phyloP scores from a whole-genome alignment of 1,284 basidiomycete genomes.

The Rhodofomes roseus region DNA sequence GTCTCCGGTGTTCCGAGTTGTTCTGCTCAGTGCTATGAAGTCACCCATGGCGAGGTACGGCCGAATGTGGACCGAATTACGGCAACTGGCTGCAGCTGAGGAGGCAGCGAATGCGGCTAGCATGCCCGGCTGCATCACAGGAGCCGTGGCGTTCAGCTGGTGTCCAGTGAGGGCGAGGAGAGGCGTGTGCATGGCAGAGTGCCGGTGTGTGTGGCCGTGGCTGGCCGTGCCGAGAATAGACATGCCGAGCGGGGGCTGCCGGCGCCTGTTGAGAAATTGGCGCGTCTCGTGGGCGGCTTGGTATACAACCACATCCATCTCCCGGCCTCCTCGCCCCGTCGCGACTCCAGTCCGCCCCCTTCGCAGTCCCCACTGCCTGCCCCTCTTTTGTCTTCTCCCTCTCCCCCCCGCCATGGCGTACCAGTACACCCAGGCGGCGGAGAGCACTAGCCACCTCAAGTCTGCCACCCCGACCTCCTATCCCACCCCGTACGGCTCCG shows the following conservation, averaged over 20 bases:
- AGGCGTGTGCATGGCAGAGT: no score
- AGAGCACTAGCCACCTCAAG: constrained; percentile 13
- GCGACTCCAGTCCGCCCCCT: constrained; percentile 12
- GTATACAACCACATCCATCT: constrained; percentile 10
- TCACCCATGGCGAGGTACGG: neutral
- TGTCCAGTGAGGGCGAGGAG: neutral
- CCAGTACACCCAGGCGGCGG: constrained; percentile 40
- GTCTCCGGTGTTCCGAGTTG: neutral
- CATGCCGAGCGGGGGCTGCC: constrained; percentile 11
- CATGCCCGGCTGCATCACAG: neutral
- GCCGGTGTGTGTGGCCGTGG: neutral
- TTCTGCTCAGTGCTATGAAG: neutral
- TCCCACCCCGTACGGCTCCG: constrained; percentile 43
- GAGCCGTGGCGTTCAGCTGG: neutral
- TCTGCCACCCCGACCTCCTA: constrained; percentile 13
- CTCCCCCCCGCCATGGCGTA: constrained; percentile 31
- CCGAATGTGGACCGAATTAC: neutral
- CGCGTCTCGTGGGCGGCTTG: neutral
- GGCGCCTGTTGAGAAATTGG: constrained; percentile 6
- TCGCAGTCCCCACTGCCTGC: constrained; percentile 21
- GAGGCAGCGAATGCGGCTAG: neutral
- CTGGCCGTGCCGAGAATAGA: constrained; percentile 3
- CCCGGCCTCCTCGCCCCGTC: constrained; percentile 9
- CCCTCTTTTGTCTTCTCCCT: constrained; percentile 21
- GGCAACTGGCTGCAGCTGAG: neutral